phyloP scores from a whole-genome alignment of 495 filamentous ascomycete species.

The Bryoglossum gracile region DNA sequence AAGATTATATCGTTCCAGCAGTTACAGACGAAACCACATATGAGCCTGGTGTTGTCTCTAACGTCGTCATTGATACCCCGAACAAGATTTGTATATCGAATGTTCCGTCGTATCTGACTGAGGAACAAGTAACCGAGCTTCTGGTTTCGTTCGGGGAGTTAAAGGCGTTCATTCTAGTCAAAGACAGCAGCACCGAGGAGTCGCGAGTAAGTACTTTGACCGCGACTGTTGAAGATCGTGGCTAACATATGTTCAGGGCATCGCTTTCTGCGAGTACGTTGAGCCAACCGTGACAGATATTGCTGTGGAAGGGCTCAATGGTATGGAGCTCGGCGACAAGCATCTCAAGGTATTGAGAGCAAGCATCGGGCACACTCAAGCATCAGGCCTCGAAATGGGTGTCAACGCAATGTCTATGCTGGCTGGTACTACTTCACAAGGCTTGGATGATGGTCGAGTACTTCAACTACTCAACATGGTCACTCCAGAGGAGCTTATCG shows the following conservation, averaged over 20 bases:
- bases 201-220: slow-evolving; percentile 63
- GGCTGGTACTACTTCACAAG: slow-evolving; percentile 77
- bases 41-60: slow-evolving; percentile 71
- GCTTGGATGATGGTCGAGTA: slow-evolving; percentile 70
- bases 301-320: slow-evolving; percentile 84
- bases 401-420: slow-evolving; percentile 99
- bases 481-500: slow-evolving; percentile 88
- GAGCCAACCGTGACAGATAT: slow-evolving; percentile 70
- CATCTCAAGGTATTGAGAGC: slow-evolving; percentile 79
- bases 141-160: slow-evolving; percentile 85
- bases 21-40: slow-evolving; percentile 66
- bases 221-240: slow-evolving; percentile 6
- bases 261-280: slow-evolving; percentile 93
- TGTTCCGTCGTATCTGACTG: slow-evolving; percentile 77
- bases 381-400: slow-evolving; percentile 82
- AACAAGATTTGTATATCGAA: slow-evolving; percentile 93
- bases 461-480: slow-evolving; percentile 97
- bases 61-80: slow-evolving; percentile 78
- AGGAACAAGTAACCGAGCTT: slow-evolving; percentile 87
- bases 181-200: slow-evolving; percentile 78
- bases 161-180: slow-evolving; percentile 87
- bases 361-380: slow-evolving; percentile 88
- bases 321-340: slow-evolving; percentile 84
- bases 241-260: slow-evolving; percentile 51
- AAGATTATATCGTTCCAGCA: slow-evolving; percentile 94